Conservation (phyloP, 352 stramenopile genomes). For the Bremia lactucae region DNA sequence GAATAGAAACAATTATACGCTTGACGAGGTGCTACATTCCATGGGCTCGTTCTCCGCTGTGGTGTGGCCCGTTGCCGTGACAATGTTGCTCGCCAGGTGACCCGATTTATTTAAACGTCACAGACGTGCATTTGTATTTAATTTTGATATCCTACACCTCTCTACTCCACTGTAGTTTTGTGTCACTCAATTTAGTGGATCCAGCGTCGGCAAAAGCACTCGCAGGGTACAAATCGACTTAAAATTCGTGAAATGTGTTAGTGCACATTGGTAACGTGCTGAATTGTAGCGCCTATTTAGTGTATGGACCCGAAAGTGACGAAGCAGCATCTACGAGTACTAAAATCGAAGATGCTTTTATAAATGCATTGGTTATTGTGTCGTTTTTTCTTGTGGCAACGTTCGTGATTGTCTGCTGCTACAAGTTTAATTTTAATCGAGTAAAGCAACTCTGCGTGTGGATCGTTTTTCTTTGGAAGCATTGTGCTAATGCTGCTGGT, state of each 20-base stretch:
- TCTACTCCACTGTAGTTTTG: conserved; percentile 31
- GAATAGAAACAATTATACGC: conserved; percentile 42
- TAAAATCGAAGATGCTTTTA: conserved; percentile 60
- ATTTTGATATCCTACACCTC: neutral
- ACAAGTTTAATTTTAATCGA: conserved; percentile 85
- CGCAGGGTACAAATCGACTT: conserved; percentile 37
- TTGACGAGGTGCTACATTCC: conserved; percentile 76
- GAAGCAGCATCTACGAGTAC: conserved; percentile 41
- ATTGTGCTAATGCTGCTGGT: neutral
- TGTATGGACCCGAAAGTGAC: conserved; percentile 58
- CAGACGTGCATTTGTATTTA: conserved; percentile 1
- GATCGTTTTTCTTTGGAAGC: conserved; percentile 1
- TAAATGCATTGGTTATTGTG: conserved; percentile 87
- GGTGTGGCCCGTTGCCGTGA: conserved; percentile 64
- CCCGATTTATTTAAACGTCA: neutral
- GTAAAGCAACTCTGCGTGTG: conserved; percentile 28
- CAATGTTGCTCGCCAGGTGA: conserved; percentile 76
- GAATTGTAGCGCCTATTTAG: conserved; percentile 53
- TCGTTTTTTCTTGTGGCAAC: conserved; percentile 83
- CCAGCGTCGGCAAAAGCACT: conserved; percentile 57
- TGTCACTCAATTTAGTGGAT: conserved; percentile 77
- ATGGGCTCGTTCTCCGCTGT: conserved; percentile 81
- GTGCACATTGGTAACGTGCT: neutral
- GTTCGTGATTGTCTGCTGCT: conserved; percentile 86
- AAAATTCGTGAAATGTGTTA: neutral